phyloP scores from a whole-genome alignment of 805 yeast species.

The Candida piceae region DNA sequence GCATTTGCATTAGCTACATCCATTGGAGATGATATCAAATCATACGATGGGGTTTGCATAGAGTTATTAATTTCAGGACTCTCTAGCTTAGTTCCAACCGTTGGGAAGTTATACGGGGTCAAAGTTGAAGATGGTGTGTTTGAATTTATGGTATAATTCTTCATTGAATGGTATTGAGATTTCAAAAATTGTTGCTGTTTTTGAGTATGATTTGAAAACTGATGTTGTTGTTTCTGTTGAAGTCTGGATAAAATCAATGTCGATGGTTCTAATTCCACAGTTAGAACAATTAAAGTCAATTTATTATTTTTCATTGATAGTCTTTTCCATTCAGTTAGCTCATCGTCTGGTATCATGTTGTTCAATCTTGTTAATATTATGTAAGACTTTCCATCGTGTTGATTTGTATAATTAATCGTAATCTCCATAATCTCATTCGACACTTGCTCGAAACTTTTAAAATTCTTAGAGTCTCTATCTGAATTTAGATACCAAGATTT shows the following conservation, averaged over 20 bases:
- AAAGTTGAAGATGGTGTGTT: background rate
- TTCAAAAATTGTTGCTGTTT: background rate
- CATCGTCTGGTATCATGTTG: conserved; percentile 78
- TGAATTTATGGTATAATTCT: conserved; percentile 3
- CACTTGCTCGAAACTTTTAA: conserved; percentile 44
- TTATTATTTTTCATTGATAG: conserved; percentile 52
- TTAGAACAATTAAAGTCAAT: conserved; percentile 61
- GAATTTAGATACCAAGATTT: conserved; percentile 55
- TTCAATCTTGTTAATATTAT: conserved; percentile 65
- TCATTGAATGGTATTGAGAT: conserved; percentile 5
- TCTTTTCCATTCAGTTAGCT: conserved; percentile 72
- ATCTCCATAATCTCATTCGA: conserved; percentile 64
- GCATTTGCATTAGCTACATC: conserved; percentile 11
- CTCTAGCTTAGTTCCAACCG: conserved; percentile 22
- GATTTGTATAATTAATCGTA: conserved; percentile 41
- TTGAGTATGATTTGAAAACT: too few species aligned
- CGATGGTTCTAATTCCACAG: conserved; percentile 55
- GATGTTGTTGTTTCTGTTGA: conserved; percentile 10
- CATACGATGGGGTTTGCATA: conserved; percentile 26
- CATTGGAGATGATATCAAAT: conserved; percentile 22
- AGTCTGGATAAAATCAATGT: conserved; percentile 32
- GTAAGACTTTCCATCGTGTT: conserved; percentile 50
- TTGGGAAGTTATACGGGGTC: too few species aligned
- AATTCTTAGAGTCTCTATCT: conserved; percentile 26
- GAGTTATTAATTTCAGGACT: conserved; percentile 23